These are phyloP conservation scores for Cryptosporidium muris DNA, from an alignment of 169 alveolate genomes.

Conservation along the genomic window DNA sequence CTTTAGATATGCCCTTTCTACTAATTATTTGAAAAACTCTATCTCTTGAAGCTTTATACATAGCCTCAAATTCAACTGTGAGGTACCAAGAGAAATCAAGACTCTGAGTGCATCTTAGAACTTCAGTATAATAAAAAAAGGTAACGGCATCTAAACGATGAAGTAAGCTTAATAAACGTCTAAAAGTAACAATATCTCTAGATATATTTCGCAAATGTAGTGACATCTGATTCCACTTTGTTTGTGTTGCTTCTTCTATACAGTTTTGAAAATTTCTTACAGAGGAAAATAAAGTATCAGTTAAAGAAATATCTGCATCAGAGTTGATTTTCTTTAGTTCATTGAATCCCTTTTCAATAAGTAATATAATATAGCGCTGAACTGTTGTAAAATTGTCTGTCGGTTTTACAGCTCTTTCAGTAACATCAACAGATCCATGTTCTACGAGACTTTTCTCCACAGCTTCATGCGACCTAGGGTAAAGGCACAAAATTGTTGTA, in stretches of 20 bases:
- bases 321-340: slow-evolving; percentile 42
- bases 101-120: slow-evolving; percentile 9
- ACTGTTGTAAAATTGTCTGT: slow-evolving; percentile 23
- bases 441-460: slow-evolving; percentile 41
- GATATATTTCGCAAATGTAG: slow-evolving; percentile 7
- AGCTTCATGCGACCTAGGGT: slow-evolving; percentile 12
- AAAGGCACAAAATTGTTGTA: slow-evolving; percentile 12
- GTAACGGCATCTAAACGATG: slow-evolving; percentile 32
- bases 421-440: slow-evolving; percentile 12
- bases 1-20: background rate
- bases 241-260: slow-evolving; percentile 41
- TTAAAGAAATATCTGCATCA: slow-evolving; percentile 12
- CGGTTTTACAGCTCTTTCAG: slow-evolving; percentile 54
- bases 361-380: slow-evolving; percentile 12
- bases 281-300: slow-evolving; percentile 29
- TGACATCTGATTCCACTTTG: slow-evolving; percentile 32
- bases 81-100: slow-evolving; percentile 55
- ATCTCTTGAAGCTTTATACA: slow-evolving; percentile 49
- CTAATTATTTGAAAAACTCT: slow-evolving; percentile 18
- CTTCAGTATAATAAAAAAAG: slow-evolving; percentile 30
- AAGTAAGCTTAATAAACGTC: slow-evolving; percentile 27
- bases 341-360: slow-evolving; percentile 53
- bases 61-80: slow-evolving; percentile 55
- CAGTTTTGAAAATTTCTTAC: slow-evolving; percentile 12
- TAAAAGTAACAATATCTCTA: slow-evolving; percentile 31